Evolutionary conservation across 306 rosid genomes (phyloP), one percentile per base, ranked within the genome.

Genomic region (Medicago ruthenica): DNA sequence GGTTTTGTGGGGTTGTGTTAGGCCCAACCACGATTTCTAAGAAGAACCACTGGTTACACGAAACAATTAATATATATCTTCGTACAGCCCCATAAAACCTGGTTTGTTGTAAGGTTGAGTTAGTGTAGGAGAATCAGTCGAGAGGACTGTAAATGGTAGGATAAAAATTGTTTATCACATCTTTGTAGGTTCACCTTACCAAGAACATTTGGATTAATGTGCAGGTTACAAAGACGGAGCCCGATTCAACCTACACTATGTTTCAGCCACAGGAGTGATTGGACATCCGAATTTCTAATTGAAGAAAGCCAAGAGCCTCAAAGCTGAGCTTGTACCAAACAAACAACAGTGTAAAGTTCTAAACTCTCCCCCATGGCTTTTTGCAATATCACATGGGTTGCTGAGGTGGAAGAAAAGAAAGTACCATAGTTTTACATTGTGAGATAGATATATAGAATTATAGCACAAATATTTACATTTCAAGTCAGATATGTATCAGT

Each of bases 161-260:
- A 71, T 65, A 21, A 62, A 48, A 54, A 70, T 75, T 75, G 55
- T 79, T 68, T 37, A 5, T 57, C 53, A 75, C 72, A 21, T 75
- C 60, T 68, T 69, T 64, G 73, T 75, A 55, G 76, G 64, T 71
- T 70, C 77, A 73, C 58, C 74, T 67, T 17, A 77, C 53, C 62
- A 40, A 50, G 41, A 65, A 45, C 40, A 27, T 66, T 14, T 54
- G 69, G 13, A 53, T 85, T 68, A 79, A 37, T 36, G 70, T 89
- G 96, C 93, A 95, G 98, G 96, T 87, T 72, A 86, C 92, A 6
- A 90, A 95, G 87, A 90, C 97, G 0, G 91, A 95, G 87, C 73
- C 90, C 27, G 88, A 94, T 83, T 85, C 97, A 80, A 76, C 87
- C 13, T 95, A 84, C 84, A 76, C 86, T 4, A 75, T 92, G 73